A percentile compares a stretch with the other conserved stretches of the same genome.
phyloP scores from a whole-genome alignment of 176 grass and related monocot species.

The Coix lacrymajobi region DNA sequence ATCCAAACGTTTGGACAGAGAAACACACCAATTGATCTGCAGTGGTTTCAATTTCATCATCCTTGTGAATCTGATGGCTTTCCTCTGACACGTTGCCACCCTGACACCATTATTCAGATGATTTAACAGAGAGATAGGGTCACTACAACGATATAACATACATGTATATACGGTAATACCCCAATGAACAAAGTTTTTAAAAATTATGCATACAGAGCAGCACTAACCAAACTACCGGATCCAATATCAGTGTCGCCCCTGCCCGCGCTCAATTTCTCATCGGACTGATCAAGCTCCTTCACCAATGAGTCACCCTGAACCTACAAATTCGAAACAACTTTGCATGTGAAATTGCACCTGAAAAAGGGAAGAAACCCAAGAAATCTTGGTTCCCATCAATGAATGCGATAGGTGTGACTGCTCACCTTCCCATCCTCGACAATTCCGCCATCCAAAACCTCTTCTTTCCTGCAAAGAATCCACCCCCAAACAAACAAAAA shows the following conservation, averaged over 20 bases:
- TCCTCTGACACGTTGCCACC: not conserved
- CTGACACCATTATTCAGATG: slow-evolving; percentile 6
- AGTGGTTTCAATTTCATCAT: too few species aligned
- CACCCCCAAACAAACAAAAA: not conserved
- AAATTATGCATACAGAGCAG: not conserved
- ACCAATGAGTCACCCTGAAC: not conserved
- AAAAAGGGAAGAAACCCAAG: not conserved
- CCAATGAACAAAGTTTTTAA: not conserved
- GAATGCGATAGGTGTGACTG: not conserved
- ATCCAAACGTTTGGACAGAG: not conserved
- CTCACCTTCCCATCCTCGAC: slow-evolving; percentile 38
- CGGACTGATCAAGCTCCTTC: not conserved
- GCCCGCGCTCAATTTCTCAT: not conserved
- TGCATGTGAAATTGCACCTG: not conserved
- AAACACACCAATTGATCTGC: slow-evolving; percentile 16
- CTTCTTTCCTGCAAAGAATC: slow-evolving; percentile 16
- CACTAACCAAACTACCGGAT: slow-evolving; percentile 18
- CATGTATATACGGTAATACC: not conserved
- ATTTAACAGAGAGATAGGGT: not conserved
- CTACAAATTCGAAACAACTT: not conserved
- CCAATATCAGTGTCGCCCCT: not conserved
- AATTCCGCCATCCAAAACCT: not conserved
- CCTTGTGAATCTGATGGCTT: not conserved
- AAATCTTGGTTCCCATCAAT: not conserved
- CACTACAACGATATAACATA: not conserved